Conservation (phyloP, 2,329 filamentous ascomycete species). For the Aspergillus tamarii region DNA sequence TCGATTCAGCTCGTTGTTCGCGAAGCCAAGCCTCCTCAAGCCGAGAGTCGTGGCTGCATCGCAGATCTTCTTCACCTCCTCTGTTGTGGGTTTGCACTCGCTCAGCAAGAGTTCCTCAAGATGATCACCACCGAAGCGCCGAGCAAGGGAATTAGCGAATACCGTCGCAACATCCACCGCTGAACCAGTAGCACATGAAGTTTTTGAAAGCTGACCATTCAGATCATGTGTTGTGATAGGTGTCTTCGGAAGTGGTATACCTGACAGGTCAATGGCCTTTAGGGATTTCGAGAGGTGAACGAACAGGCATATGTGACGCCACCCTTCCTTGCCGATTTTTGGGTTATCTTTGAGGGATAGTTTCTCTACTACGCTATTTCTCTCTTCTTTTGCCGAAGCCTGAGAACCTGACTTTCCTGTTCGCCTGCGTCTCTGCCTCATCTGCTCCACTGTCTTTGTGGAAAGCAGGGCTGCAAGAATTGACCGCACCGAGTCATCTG, state of each 20-base stretch:
- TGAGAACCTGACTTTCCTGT: conserved; percentile 42
- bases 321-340: conserved; percentile 82
- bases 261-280: conserved; percentile 83
- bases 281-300: conserved; percentile 86
- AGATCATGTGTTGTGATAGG: conserved; percentile 31
- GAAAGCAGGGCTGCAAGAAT: conserved; percentile 84
- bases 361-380: conserved; percentile 76
- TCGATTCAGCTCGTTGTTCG: conserved; percentile 75
- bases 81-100: conserved; percentile 72
- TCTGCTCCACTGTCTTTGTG: conserved; percentile 68
- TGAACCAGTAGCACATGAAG: conserved; percentile 23
- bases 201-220: conserved; percentile 17
- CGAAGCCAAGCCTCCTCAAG: conserved; percentile 77
- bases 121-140: conserved; percentile 73
- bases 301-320: conserved; percentile 89
- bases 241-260: conserved; percentile 72
- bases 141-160: conserved; percentile 73
- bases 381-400: conserved; percentile 34
- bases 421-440: conserved; percentile 52
- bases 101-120: conserved; percentile 84
- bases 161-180: conserved; percentile 63
- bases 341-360: conserved; percentile 86
- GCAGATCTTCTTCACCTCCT: conserved; percentile 75
- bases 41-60: conserved; percentile 80
- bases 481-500: conserved; percentile 82